phyloP scores from a whole-genome alignment of 257 asterid genomes.

The Przewalskia tangutica region DNA sequence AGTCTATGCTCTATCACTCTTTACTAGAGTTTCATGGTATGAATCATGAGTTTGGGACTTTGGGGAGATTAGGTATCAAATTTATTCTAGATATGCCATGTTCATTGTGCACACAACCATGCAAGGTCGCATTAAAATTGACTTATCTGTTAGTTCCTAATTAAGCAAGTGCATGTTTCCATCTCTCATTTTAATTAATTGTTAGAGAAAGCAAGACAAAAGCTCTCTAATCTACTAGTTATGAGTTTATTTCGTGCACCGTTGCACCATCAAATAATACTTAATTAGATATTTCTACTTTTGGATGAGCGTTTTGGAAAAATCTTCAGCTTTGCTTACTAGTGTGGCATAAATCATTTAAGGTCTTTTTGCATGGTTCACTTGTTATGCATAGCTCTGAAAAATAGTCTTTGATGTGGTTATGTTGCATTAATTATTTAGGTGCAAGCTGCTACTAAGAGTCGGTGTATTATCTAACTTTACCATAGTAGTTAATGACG shows the following conservation, averaged over 20 bases:
- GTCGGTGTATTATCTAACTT: background rate
- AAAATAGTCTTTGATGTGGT: background rate
- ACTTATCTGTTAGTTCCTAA: background rate
- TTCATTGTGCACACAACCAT: background rate
- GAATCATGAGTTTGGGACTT: background rate
- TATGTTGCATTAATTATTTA: background rate
- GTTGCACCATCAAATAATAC: background rate
- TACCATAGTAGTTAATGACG: background rate
- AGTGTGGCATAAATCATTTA: background rate
- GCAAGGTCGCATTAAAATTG: background rate
- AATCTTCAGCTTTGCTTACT: background rate
- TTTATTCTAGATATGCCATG: background rate
- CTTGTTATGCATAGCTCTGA: background rate
- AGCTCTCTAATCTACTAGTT: background rate
- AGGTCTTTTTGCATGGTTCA: background rate
- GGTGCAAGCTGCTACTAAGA: background rate
- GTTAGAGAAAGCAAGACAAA: background rate
- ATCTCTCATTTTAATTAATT: background rate
- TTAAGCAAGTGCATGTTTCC: background rate
- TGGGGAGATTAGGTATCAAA: background rate
- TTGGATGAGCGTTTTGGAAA: background rate
- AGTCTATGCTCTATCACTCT: no score
- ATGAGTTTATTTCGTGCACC: background rate
- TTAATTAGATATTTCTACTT: background rate
- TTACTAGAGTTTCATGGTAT: no score